Percentiles rank a stretch among this genome's conserved stretches.
These are phyloP conservation scores for Agrocybe pediades DNA, from an alignment of 768 basidiomycete species.

Conservation along the genomic window DNA sequence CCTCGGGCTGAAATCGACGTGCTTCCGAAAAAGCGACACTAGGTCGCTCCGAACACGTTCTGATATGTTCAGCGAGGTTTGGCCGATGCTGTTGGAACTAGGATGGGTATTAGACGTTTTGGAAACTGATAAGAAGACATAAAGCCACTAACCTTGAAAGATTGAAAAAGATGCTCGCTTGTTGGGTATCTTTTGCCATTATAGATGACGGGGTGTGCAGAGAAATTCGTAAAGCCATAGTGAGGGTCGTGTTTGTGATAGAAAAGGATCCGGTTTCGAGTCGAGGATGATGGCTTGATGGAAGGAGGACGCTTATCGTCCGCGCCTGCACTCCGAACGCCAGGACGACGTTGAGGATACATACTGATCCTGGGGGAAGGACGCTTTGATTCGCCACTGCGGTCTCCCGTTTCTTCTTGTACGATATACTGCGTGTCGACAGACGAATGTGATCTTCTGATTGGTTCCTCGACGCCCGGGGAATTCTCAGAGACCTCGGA, in stretches of 20 bases:
- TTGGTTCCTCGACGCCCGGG: constrained; percentile 24
- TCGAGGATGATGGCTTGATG: constrained; percentile 17
- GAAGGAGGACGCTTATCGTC: constrained; percentile 8
- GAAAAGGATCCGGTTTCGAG: constrained; percentile 50
- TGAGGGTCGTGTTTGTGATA: constrained; percentile 66
- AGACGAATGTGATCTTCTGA: constrained; percentile 33
- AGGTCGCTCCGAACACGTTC: constrained; percentile 62
- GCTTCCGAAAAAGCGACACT: constrained; percentile 70
- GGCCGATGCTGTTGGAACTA: constrained; percentile 65
- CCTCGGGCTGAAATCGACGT: constrained; percentile 60
- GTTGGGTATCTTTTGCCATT: constrained; percentile 70
- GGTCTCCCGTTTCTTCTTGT: constrained; percentile 20
- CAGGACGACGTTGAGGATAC: constrained; percentile 24
- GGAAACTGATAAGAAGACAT: neutral
- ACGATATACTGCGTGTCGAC: constrained; percentile 28
- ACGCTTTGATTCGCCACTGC: constrained; percentile 16
- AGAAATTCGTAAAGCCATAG: constrained; percentile 78
- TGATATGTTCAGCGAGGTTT: constrained; percentile 67
- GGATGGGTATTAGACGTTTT: constrained; percentile 4
- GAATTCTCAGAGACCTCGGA: constrained; percentile 33
- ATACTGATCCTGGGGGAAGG: constrained; percentile 23
- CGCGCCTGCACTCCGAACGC: constrained; percentile 22
- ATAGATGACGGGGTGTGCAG: constrained; percentile 62
- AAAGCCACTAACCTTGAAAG: constrained; percentile 57
- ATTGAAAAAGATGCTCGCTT: constrained; percentile 78